Conservation (phyloP, 129 eudicot genomes). For the Ambrosia trifida region DNA sequence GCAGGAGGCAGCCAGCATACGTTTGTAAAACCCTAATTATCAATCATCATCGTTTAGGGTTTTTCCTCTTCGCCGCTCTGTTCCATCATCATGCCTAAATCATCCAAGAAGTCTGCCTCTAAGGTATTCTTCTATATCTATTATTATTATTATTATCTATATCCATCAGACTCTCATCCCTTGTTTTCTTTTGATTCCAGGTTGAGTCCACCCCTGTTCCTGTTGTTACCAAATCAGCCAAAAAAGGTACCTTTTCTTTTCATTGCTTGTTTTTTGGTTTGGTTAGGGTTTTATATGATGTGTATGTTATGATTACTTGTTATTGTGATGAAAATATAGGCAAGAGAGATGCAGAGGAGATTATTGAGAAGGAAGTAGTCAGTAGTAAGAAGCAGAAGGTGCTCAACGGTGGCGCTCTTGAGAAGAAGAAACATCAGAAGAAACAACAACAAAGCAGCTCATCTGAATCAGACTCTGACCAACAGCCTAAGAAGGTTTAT, state of each 20-base stretch:
- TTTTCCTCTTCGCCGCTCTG: constrained; percentile 10
- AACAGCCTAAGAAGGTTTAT: constrained; percentile 34
- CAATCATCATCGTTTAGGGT: constrained; percentile 21
- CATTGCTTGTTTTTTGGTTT: background rate
- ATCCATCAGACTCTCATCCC: background rate
- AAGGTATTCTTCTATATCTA: constrained; percentile 30
- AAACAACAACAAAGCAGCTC: constrained; percentile 32
- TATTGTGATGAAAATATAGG: constrained; percentile 2
- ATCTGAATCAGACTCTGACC: constrained; percentile 34
- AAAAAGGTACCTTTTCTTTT: constrained; percentile 22
- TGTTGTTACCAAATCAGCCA: constrained; percentile 23
- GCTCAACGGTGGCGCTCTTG: constrained; percentile 36
- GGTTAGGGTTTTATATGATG: background rate
- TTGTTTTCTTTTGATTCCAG: background rate
- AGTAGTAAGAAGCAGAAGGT: constrained; percentile 41
- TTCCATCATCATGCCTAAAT: constrained; percentile 41
- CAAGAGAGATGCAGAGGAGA: constrained; percentile 45
- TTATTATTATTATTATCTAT: background rate
- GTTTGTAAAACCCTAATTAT: constrained; percentile 32
- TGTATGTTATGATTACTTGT: background rate
- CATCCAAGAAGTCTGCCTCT: constrained; percentile 59
- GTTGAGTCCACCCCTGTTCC: constrained; percentile 22
- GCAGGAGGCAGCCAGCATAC: too few species aligned
- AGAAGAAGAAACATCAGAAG: constrained; percentile 39
- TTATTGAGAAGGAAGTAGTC: constrained; percentile 37